Evolutionary conservation across 352 stramenopile genomes (phyloP).

Genomic region (Pythium pyrilobum): DNA sequence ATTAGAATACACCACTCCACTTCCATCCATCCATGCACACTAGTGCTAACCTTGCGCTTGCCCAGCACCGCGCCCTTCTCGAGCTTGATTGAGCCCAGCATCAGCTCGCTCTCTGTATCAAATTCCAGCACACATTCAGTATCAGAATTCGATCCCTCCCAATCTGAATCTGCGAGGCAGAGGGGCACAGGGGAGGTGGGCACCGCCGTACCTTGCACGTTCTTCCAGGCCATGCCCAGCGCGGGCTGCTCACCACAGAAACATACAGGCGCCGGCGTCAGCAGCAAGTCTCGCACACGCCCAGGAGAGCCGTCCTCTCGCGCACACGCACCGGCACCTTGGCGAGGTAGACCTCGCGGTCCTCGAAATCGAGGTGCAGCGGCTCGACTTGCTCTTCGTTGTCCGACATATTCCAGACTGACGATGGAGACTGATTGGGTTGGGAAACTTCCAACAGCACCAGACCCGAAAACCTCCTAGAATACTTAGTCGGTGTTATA

Average conservation of each 20-base stretch:
- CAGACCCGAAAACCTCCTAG: not conserved
- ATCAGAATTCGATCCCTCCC: not conserved
- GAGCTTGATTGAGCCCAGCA: slow-evolving; percentile 81
- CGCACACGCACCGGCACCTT: slow-evolving; percentile 68
- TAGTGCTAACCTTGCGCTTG: slow-evolving; percentile 52
- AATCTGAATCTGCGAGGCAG: too few species aligned
- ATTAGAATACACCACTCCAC: not conserved
- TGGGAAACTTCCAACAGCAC: not conserved
- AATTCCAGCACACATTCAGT: not conserved
- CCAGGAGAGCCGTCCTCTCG: not conserved
- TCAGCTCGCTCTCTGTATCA: slow-evolving; percentile 78
- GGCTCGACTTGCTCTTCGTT: slow-evolving; percentile 89
- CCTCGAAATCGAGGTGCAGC: slow-evolving; percentile 81
- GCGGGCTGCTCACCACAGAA: slow-evolving; percentile 35
- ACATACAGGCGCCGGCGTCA: not conserved
- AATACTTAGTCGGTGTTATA: too few species aligned
- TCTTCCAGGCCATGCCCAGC: slow-evolving; percentile 76
- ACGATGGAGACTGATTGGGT: not conserved
- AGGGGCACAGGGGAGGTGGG: too few species aligned
- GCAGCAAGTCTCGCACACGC: not conserved
- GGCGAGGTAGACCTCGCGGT: slow-evolving; percentile 82
- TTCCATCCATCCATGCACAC: not conserved
- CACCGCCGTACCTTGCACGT: slow-evolving; percentile 81
- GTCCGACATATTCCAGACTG: slow-evolving; percentile 50
- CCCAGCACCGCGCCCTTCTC: slow-evolving; percentile 67